Evolutionary conservation across 1,284 basidiomycete genomes (phyloP).

Genomic region (Heliocybe sulcata): DNA sequence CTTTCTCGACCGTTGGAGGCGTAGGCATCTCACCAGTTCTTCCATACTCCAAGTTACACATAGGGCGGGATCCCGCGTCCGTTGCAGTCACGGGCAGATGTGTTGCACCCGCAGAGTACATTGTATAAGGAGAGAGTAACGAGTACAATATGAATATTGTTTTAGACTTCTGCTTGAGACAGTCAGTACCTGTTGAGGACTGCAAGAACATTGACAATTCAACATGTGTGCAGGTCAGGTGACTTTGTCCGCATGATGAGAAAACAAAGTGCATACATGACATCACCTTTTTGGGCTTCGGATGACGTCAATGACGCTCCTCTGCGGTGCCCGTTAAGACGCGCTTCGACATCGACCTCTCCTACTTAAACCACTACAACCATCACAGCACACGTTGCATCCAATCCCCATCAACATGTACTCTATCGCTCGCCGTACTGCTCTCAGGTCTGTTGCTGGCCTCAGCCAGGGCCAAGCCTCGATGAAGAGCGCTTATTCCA

Average conservation of each 20-base stretch:
- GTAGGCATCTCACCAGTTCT: no score
- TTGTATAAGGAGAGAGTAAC: no score
- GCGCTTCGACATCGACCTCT: background rate
- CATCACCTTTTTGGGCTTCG: background rate
- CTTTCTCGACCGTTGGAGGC: no score
- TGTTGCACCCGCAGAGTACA: no score
- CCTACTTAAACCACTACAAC: background rate
- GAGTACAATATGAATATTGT: no score
- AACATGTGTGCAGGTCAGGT: background rate
- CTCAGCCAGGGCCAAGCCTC: background rate
- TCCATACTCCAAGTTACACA: no score
- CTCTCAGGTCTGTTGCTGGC: background rate
- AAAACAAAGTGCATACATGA: background rate
- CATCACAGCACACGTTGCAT: background rate
- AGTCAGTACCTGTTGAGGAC: no score
- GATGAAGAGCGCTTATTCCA: background rate
- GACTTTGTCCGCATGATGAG: background rate
- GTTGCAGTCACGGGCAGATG: no score
- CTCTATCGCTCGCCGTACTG: background rate
- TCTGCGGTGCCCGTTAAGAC: background rate
- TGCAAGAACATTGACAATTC: background rate
- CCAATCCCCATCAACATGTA: conserved; percentile 1
- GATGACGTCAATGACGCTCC: background rate
- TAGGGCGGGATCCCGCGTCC: no score
- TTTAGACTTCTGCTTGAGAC: no score